Percentiles rank a stretch among this genome's conserved stretches.
These are phyloP conservation scores for Ophiostoma perfectum DNA, from an alignment of 2,329 filamentous ascomycete genomes.

Conservation along the genomic window DNA sequence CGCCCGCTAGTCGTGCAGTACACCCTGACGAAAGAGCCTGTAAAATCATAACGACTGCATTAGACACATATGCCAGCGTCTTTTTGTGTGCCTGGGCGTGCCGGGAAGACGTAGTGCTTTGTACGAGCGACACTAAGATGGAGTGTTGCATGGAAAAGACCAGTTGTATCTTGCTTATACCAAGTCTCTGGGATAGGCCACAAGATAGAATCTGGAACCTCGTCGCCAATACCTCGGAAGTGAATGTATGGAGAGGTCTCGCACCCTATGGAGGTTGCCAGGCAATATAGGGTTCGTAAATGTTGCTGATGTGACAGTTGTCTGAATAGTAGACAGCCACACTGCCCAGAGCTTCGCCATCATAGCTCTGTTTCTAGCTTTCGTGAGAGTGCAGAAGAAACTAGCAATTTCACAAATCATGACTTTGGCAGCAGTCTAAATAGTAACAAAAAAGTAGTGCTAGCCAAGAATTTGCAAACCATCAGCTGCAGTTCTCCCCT, in stretches of 20 bases:
- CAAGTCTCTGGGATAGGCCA: neutral
- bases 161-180: neutral
- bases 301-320: neutral
- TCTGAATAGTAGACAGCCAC: neutral
- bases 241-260: neutral
- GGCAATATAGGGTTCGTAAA: neutral
- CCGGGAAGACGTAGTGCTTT: neutral
- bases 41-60: neutral
- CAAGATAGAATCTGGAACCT: neutral
- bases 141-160: neutral
- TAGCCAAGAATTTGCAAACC: neutral
- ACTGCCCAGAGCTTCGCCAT: neutral
- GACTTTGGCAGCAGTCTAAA: too few species aligned
- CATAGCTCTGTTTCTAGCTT: too few species aligned
- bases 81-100: neutral
- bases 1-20: conserved; percentile 1
- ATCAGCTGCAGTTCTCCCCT: neutral
- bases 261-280: neutral
- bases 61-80: neutral
- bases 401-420: too few species aligned
- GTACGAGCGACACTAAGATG: neutral
- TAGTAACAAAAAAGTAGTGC: neutral
- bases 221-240: neutral
- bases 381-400: too few species aligned
- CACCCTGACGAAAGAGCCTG: neutral